A percentile compares a stretch with the other conserved stretches of the same genome.
phyloP scores from a whole-genome alignment of 495 filamentous ascomycete genomes.

The Sabuloglossum arenarium region DNA sequence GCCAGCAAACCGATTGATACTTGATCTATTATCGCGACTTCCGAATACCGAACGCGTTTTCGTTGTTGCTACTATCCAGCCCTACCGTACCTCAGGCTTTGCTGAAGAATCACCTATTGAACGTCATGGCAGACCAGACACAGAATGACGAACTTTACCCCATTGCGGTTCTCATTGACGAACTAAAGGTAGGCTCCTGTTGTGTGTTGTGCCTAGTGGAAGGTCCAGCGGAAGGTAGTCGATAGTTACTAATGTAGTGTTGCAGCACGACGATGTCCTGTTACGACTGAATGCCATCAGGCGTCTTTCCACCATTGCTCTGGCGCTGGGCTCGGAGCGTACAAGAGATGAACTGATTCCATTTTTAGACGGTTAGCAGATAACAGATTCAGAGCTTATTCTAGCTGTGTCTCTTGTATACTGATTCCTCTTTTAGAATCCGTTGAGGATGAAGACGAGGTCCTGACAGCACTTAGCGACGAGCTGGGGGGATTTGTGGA shows the following conservation, averaged over 20 bases:
- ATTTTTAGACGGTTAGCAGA: slow-evolving; percentile 66
- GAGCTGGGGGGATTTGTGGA: slow-evolving; percentile 92
- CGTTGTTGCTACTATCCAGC: neutral
- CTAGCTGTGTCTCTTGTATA: slow-evolving; percentile 7
- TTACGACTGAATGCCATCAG: slow-evolving; percentile 96
- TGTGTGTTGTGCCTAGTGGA: slow-evolving; percentile 2
- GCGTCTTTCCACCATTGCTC: slow-evolving; percentile 89
- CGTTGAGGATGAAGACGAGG: slow-evolving; percentile 96
- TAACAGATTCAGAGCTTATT: neutral
- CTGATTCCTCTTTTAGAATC: slow-evolving; percentile 42
- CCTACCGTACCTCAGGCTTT: neutral
- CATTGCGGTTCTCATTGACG: slow-evolving; percentile 97
- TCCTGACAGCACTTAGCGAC: slow-evolving; percentile 88
- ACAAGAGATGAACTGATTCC: slow-evolving; percentile 96
- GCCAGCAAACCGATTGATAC: neutral
- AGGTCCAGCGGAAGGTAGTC: slow-evolving; percentile 9
- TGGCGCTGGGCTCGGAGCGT: slow-evolving; percentile 83
- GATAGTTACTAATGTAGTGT: neutral
- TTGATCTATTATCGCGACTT: neutral
- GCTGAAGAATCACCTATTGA: neutral
- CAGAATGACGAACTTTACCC: slow-evolving; percentile 95
- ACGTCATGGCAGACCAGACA: slow-evolving; percentile 45
- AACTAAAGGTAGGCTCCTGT: slow-evolving; percentile 78
- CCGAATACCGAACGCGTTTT: neutral
- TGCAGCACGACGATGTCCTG: slow-evolving; percentile 90